Base-by-base conservation (phyloP, 2,329 filamentous ascomycete species). In the Fusarium citri region DNA sequence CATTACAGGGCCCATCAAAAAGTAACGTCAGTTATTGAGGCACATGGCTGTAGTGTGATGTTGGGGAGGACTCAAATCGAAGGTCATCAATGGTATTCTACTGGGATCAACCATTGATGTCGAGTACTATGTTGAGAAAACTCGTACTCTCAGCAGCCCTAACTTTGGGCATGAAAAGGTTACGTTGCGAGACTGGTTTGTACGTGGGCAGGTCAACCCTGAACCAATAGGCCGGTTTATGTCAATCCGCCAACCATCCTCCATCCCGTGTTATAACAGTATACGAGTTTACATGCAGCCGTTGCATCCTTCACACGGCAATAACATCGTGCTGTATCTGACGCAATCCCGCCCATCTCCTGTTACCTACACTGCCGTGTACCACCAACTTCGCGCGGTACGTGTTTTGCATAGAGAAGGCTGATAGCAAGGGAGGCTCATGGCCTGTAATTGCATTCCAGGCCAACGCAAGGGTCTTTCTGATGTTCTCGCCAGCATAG, bases 401-500 rank as follows among this genome's bases (percentile, higher is more conserved):
- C 46, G 48, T 15, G 43, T 49, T 50, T 51, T 47, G 22, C n/a
- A 22, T 50, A 28, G 45, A 50, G 15, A 46, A 34, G 22, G 25
- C 28, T 28, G 46, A 18, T 23, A 40, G 23, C 11, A n/a, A 69
- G 41, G 59, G 55, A 56, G 46, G 26, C 15, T 60, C 42, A 26
- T 45, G 47, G 18, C 16, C 23, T 49, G 22, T 34, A 23, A 25
- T 37, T 46, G 22, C 66, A 69, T 65, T 69, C 59, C 59, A 50
- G 31, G 10, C 40, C 23, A 48, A 37, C 22, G 51, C 41, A 31
- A 15, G 16, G 43, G 20, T 28, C 22, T 30, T 14, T 23, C n/a
- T 30, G 25, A 12, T 16, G 20, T 40, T 26, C 6, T 9, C 8
- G n/a, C 14, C n/a, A 34, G 18, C 20, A 10, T 20, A 48, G 28